A percentile compares a stretch with the other conserved stretches of the same genome.
phyloP scores from a whole-genome alignment of 2,329 filamentous ascomycete species.

The Fusarium nygamai region DNA sequence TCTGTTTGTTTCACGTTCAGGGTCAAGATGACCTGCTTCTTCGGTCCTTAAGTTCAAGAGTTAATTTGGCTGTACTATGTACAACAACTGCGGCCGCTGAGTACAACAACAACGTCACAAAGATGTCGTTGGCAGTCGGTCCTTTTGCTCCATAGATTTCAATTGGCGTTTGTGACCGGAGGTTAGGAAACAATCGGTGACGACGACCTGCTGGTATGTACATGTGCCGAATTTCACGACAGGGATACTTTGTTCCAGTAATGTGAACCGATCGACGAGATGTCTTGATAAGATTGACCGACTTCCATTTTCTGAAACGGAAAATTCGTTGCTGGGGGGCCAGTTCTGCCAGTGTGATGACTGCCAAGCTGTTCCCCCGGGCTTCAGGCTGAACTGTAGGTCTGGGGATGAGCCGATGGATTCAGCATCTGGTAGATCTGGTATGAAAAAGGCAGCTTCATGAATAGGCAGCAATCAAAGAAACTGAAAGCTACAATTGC shows the following conservation, averaged over 20 bases:
- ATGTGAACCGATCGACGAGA: constrained; percentile 1
- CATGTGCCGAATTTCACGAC: not conserved
- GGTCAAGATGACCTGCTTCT: constrained; percentile 28
- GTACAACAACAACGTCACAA: constrained; percentile 22
- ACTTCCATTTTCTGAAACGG: constrained; percentile 23
- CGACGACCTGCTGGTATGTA: not conserved
- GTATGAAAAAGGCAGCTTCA: constrained; percentile 5
- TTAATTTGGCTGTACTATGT: constrained; percentile 5
- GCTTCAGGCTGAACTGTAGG: constrained; percentile 23
- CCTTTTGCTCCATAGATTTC: not conserved
- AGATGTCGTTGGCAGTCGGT: not conserved
- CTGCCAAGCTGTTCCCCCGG: not conserved
- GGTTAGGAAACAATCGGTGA: not conserved
- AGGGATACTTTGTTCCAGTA: constrained; percentile 11
- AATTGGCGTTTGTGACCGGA: not conserved
- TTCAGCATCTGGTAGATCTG: constrained; percentile 10
- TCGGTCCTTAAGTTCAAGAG: constrained; percentile 6
- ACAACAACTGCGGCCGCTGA: not conserved
- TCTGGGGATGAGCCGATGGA: not conserved
- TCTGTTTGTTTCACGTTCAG: constrained; percentile 22
- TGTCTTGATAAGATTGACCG: constrained; percentile 5
- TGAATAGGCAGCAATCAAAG: constrained; percentile 5
- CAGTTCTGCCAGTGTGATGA: constrained; percentile 6
- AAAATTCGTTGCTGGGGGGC: not conserved
- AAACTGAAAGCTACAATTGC: not conserved